Base-by-base conservation (phyloP, 768 basidiomycete genomes). In the Boletus subcaerulescens region DNA sequence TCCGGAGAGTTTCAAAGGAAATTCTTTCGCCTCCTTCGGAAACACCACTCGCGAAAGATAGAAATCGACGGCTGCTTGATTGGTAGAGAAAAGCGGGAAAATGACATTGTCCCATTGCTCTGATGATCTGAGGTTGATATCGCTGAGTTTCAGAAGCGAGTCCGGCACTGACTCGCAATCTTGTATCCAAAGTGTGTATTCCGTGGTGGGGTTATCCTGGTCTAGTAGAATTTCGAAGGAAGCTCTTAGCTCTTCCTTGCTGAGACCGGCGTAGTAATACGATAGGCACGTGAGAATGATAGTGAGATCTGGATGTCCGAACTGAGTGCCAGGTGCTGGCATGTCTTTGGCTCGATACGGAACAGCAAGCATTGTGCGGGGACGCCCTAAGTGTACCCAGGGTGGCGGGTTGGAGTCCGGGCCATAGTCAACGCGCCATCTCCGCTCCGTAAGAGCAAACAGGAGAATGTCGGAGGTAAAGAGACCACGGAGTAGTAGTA, bases 301-400 rank as follows among this genome's bases (percentile, higher is more conserved):
- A 14, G 60, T 57, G 17, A 74, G 55, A 18, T 74, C 74, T 13
- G 73, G 73, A 38, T 75, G 74, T 14, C 67, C 67, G 17, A 74
- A 75, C 29, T 74, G 67, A 1, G 72, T 66, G 35, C 62, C 55
- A 7, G 55, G 29, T 15, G 70, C 57, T 0, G 72, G 72, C 3
- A 63, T 43, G n/a, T 75, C 74, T 51, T 70, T 73, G 0, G 72
- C 73, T 1, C 68, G 67, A 22, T 73, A 74, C 0, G 74, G 72
- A 6, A 33, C 13, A 33, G 33, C 33, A 6, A 33, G 33, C 33
- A 33, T 14, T 33, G 33, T 33, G 14, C 12, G 33, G 14, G 12
- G n/a, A n/a, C n/a, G n/a, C n/a, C n/a, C n/a, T n/a, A n/a, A n/a
- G n/a, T n/a, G n/a, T n/a, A n/a, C n/a, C n/a, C n/a, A n/a, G n/a